A percentile compares a stretch with the other conserved stretches of the same genome.
Evolutionary conservation across 345 rosid species (phyloP).

Genomic region (Bruguiera sexangula): DNA sequence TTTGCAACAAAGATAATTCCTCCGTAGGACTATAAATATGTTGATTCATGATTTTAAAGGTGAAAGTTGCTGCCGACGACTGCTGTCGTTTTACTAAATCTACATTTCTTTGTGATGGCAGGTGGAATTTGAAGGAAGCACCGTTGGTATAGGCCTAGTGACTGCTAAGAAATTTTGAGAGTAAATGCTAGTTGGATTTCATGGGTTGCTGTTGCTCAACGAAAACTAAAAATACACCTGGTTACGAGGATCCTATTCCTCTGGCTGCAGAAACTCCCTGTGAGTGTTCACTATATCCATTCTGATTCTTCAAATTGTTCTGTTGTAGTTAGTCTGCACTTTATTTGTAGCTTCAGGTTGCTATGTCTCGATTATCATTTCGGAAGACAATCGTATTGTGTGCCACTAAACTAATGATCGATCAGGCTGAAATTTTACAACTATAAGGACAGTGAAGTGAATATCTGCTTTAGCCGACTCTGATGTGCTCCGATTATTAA

Average conservation of each 20-base stretch:
- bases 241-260: slow-evolving; percentile 61
- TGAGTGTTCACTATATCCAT: slow-evolving; percentile 31
- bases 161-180: not conserved
- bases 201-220: slow-evolving; percentile 55
- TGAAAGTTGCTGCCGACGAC: not conserved
- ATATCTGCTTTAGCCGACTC: not conserved
- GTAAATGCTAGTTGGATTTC: slow-evolving; percentile 14
- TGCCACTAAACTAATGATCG: not conserved
- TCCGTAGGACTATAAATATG: no score
- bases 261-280: slow-evolving; percentile 79
- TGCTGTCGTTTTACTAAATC: not conserved
- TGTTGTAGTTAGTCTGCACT: not conserved
- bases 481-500: no score
- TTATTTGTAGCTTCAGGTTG: not conserved
- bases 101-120: not conserved
- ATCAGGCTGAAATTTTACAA: not conserved
- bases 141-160: not conserved
- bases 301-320: not conserved
- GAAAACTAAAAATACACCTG: slow-evolving; percentile 33
- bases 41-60: not conserved
- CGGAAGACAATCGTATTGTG: no score
- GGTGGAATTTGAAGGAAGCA: not conserved
- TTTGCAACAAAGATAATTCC: no score
- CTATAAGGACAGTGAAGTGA: not conserved
- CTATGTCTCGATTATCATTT: not conserved